A percentile compares a stretch with the other conserved stretches of the same genome.
These are phyloP conservation scores for Neurospora sp. DNA, from an alignment of 495 filamentous ascomycete genomes.

Conservation along the genomic window DNA sequence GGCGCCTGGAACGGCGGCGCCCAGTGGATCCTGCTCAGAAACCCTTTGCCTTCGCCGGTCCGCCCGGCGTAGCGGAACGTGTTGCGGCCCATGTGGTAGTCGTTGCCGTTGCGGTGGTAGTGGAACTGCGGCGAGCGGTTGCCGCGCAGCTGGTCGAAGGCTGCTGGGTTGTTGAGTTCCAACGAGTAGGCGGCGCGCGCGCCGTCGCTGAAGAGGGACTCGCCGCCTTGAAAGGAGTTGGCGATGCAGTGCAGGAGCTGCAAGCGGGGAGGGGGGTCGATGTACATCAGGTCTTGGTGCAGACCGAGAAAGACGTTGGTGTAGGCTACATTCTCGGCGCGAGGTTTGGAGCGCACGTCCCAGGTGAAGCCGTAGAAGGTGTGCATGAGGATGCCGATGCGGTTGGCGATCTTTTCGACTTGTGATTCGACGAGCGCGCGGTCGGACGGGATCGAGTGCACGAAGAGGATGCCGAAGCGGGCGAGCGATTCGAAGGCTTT, in stretches of 20 bases:
- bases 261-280: slow-evolving; percentile 63
- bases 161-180: slow-evolving; percentile 4
- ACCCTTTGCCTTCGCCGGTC: slow-evolving; percentile 27
- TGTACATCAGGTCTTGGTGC: slow-evolving; percentile 91
- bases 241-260: slow-evolving; percentile 82
- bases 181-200: slow-evolving; percentile 48
- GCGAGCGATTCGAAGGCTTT: slow-evolving; percentile 44
- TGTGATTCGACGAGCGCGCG: slow-evolving; percentile 32
- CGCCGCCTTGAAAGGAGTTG: slow-evolving; percentile 64
- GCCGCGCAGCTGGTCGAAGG: slow-evolving; percentile 28
- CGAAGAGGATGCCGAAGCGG: slow-evolving; percentile 58
- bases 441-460: slow-evolving; percentile 56
- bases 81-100: slow-evolving; percentile 45
- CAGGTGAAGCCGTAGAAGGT: slow-evolving; percentile 86
- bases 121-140: slow-evolving; percentile 46
- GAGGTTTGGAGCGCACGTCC: slow-evolving; percentile 69
- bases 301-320: slow-evolving; percentile 67
- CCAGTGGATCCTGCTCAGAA: slow-evolving; percentile 47
- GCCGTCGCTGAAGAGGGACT: slow-evolving; percentile 72
- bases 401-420: slow-evolving; percentile 55
- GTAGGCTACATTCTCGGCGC: slow-evolving; percentile 87
- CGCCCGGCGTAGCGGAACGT: slow-evolving; percentile 16
- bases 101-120: slow-evolving; percentile 57
- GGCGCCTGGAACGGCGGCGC: slow-evolving; percentile 40
- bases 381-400: slow-evolving; percentile 65